Evolutionary conservation across 2,329 filamentous ascomycete genomes (phyloP), one percentile per base, ranked within the genome.

Genomic region (Xylariomycetidae sp.): DNA sequence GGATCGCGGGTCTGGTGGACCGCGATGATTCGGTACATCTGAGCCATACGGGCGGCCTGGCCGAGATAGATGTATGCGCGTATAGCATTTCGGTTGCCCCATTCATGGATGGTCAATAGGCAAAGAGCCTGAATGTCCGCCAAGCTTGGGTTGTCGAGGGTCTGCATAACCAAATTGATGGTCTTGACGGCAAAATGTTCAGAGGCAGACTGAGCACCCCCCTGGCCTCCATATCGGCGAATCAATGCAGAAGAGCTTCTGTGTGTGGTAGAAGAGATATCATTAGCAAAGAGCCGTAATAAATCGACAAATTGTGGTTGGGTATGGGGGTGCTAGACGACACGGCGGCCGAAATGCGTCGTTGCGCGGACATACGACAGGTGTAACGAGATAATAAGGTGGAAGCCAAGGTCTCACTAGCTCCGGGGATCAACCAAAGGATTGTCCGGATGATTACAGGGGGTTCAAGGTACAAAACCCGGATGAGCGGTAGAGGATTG

Each of bases 1-100:
- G 69, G 66, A 25, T 74, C 71, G 12, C 66, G 62, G 26, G 63
- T 57, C 44, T 73, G 68, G 45, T 76, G 73, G 25, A 65, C 66
- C 45, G 76, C 72, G 28, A 79, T 67, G 36, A 80, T 72, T 42
- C 73, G 68, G 47, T 72, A 77, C 75, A 80, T 80, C 58, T 80
- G 75, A 19, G 75, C 67, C 74, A 80, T 78, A 38, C 75, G 72
- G n/a, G 73, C 69, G 19, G 75, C 75, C 51, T 79, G 74, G 42
- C 75, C 75, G 16, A 80, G 64, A 50, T 78, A 78, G 53, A 77
- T 71, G 62, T 80, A 80, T 41, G 75, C 75, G 13, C 75, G 72
- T 18, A 80, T 72, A 23, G 75, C 75, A 53, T 77, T 78, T 26
- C 75, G 61, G 37, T 70, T 72, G 30, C 75, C 75, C 75, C 75